Evolutionary conservation across 177 flowering plant species (phyloP).

Genomic region (Tripterygium wilfordii): DNA sequence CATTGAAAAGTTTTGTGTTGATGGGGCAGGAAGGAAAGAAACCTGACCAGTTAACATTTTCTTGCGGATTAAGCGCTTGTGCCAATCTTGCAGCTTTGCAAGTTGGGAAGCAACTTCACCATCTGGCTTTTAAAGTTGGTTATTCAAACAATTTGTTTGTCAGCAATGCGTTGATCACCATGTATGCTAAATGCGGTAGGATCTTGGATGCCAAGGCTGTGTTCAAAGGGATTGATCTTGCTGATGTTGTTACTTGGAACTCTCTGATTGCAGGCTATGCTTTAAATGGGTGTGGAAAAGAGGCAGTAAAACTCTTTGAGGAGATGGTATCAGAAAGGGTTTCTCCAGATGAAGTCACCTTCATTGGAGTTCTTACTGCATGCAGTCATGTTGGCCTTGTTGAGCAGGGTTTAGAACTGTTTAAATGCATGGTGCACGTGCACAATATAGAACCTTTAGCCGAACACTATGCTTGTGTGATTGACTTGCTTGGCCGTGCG

Average conservation of each 20-base stretch:
- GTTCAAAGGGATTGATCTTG: slow-evolving; percentile 13
- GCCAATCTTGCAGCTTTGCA: slow-evolving; percentile 27
- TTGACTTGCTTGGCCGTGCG: slow-evolving; percentile 29
- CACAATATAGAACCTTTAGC: slow-evolving; percentile 19
- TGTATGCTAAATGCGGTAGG: slow-evolving; percentile 38
- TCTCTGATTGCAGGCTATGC: slow-evolving; percentile 36
- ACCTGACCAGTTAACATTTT: slow-evolving; percentile 30
- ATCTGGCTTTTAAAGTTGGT: slow-evolving; percentile 20
- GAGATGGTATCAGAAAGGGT: slow-evolving; percentile 17
- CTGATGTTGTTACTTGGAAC: slow-evolving; percentile 33
- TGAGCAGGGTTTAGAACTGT: slow-evolving; percentile 18
- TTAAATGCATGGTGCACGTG: slow-evolving; percentile 17
- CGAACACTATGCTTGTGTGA: slow-evolving; percentile 31
- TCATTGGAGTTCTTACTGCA: slow-evolving; percentile 23
- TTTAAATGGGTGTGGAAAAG: slow-evolving; percentile 22
- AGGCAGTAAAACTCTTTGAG: slow-evolving; percentile 23
- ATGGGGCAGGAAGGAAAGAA: slow-evolving; percentile 22
- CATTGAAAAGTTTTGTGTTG: slow-evolving; percentile 16
- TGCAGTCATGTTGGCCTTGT: slow-evolving; percentile 27
- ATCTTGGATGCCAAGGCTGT: slow-evolving; percentile 15
- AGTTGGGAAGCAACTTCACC: slow-evolving; percentile 32
- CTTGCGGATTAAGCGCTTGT: slow-evolving; percentile 24
- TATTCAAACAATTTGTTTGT: slow-evolving; percentile 22
- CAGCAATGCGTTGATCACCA: slow-evolving; percentile 24
- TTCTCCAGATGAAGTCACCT: slow-evolving; percentile 28